Base-by-base conservation (phyloP, 2,329 filamentous ascomycete genomes). In the Pseudodiploospora longispora region DNA sequence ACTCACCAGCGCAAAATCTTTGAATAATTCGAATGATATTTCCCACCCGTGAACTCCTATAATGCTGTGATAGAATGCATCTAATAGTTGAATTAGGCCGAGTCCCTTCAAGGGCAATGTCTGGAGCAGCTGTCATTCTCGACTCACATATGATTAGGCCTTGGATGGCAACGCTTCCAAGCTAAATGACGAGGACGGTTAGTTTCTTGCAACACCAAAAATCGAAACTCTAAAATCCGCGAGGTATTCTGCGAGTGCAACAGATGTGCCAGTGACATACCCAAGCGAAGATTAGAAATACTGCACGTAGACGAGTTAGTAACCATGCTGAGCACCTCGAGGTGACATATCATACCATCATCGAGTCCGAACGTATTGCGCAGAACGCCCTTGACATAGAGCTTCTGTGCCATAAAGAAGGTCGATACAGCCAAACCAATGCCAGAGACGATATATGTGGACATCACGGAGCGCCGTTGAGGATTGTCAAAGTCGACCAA, bases 401-500 rank as follows among this genome's bases (percentile, higher is more conserved):
- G 27, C n/a, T 58, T 47, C 9, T 62, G 59, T 1, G 44, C 30
- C 1, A 61, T 28, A 6, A 53, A 47, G 1, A 49, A 0, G 0
- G 47, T 28, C 0, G 59, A 52, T 3, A 61, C 30, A 1, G 47
- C 35, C 0, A 52, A 52, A 1, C 57, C 34, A 0, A 59, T 40
- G 0, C 50, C 58, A 6, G 58, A 58, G 1, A 61, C 47, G 1
- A 56, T 38, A 10, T 53, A 62, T 10, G 58, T 53, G 0, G 56
- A 42, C 1, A 52, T 10, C 1, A 50, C 53, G 10, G 49, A 46
- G 6, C 55, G 56, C 3, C 46, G 42, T 9, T 53, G 50, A 0
- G 61, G 60, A 10, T 62, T 44, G 4, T 55, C 49, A 36, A 65
- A 63, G 30, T 65, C 46, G 9, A 62, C 54, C 3, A 48, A 47